Conservation (phyloP, 2,329 filamentous ascomycete genomes). For the Chaetomium olivaceum region DNA sequence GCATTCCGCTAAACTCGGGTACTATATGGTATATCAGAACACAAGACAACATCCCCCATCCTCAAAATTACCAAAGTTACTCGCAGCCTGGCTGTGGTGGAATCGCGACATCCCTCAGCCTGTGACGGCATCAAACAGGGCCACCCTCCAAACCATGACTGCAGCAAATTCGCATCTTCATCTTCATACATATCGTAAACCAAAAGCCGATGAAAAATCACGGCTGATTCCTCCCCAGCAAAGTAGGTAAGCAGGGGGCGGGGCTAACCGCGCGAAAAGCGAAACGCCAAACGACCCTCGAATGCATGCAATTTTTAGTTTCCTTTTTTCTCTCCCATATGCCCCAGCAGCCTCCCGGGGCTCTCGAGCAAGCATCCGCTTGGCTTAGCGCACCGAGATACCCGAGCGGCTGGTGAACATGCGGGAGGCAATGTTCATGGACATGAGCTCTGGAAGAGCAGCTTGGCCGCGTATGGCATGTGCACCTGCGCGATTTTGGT, state of each 20-base stretch:
- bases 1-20: neutral
- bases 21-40: neutral
- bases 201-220: conserved; percentile 6
- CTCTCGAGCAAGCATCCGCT: conserved; percentile 24
- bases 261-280: conserved; percentile 12
- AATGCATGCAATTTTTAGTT: conserved; percentile 15
- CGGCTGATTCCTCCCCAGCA: neutral
- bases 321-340: neutral
- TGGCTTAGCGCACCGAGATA: conserved; percentile 66
- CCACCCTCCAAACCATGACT: neutral
- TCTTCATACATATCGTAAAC: conserved; percentile 13
- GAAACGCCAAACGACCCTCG: conserved; percentile 22
- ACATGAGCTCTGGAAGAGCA: conserved; percentile 95
- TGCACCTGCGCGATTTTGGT: conserved; percentile 97
- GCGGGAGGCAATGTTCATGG: conserved; percentile 97
- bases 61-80: neutral
- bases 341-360: too few species aligned
- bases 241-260: neutral
- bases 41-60: neutral
- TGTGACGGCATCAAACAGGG: neutral
- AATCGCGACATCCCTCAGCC: neutral
- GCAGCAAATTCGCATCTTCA: neutral
- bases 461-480: conserved; percentile 95
- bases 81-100: neutral
- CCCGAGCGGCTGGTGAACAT: conserved; percentile 91